Evolutionary conservation across 495 filamentous ascomycete species (phyloP).

Genomic region (Penicillium canescens): DNA sequence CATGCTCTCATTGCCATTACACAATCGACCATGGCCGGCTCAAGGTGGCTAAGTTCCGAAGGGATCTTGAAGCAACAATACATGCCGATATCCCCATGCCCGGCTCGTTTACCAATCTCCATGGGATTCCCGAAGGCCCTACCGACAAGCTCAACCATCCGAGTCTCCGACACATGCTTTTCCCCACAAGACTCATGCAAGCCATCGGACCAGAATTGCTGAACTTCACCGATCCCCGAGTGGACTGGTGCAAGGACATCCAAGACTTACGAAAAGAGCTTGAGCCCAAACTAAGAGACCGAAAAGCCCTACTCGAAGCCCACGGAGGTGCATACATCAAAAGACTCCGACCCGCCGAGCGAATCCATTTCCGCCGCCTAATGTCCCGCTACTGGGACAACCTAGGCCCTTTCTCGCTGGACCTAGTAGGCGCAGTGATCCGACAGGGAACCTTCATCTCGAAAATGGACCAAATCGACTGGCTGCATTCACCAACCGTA

Average conservation of each 20-base stretch:
- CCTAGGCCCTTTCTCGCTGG: constrained; percentile 65
- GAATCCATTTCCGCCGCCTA: constrained; percentile 64
- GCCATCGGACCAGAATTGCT: constrained; percentile 38
- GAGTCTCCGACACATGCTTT: constrained; percentile 35
- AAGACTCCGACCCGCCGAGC: constrained; percentile 20
- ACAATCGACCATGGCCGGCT: constrained; percentile 50
- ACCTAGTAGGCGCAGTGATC: constrained; percentile 76
- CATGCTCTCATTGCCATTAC: constrained; percentile 46
- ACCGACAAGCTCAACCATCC: background rate
- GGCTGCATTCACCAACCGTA: constrained; percentile 69
- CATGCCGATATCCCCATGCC: constrained; percentile 53
- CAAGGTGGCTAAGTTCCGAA: constrained; percentile 55
- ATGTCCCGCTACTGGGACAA: constrained; percentile 85
- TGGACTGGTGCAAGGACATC: constrained; percentile 19
- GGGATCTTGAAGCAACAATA: constrained; percentile 49
- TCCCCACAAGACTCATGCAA: constrained; percentile 58
- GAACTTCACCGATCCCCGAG: constrained; percentile 29
- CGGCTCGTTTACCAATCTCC: constrained; percentile 54
- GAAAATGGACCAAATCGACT: constrained; percentile 79
- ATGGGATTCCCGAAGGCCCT: constrained; percentile 30
- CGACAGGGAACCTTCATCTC: constrained; percentile 75
- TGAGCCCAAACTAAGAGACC: constrained; percentile 15
- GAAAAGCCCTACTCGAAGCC: constrained; percentile 6
- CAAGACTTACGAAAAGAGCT: constrained; percentile 7
- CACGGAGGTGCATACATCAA: background rate